Base-by-base conservation (phyloP, 1,284 basidiomycete species). In the Rhodotorula sp. region DNA sequence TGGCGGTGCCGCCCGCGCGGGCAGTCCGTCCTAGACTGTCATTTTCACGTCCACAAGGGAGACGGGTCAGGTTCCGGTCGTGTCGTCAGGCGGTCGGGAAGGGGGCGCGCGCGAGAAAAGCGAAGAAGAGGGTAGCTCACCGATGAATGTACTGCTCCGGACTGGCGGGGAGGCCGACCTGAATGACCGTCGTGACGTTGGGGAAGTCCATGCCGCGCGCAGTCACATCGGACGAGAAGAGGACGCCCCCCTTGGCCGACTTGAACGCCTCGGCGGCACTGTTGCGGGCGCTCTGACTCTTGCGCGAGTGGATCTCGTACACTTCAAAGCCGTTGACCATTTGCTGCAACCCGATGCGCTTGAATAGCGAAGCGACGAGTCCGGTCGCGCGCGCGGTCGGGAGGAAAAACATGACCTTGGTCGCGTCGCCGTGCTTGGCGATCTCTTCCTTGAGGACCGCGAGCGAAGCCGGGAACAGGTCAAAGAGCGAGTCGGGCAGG, bases 201-300 rank as follows among this genome's bases (percentile, higher is more conserved):
- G 73, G 91, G 79, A 95, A 95, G 80, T 95, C 91, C 68, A 96
- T 88, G 29, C 93, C 93, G 67, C 93, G 87, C 17, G 93, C 93
- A 18, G 91, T 93, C 3, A 97, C 89, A 77, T 97, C 94, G 0
- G 91, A 93, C 2, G 89, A 91, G 75, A 97, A 84, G 69, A 97
- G 86, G 37, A 97, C 83, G 2, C 83, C 88, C 0, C 79, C 82
- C 33, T 76, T 78, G 0, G 84, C 83, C 10, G 80, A 79, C 62
- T 83, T 84, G 80, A 89, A 90, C 37, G 79, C 78, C 53, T 86
- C 84, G 1, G 85, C 84, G 6, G 84, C 83, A 62, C 82, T 82
- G 15, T 79, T 82, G 14, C 88, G 83, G 37, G 79, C 79, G 26
- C 78, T 60, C 75, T 86, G 86, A 2, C 79, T 79, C 75, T 83